A percentile compares a stretch with the other conserved stretches of the same genome.
These are phyloP conservation scores for Lipomyces japonicus DNA, from an alignment of 805 yeast species.

Conservation along the genomic window DNA sequence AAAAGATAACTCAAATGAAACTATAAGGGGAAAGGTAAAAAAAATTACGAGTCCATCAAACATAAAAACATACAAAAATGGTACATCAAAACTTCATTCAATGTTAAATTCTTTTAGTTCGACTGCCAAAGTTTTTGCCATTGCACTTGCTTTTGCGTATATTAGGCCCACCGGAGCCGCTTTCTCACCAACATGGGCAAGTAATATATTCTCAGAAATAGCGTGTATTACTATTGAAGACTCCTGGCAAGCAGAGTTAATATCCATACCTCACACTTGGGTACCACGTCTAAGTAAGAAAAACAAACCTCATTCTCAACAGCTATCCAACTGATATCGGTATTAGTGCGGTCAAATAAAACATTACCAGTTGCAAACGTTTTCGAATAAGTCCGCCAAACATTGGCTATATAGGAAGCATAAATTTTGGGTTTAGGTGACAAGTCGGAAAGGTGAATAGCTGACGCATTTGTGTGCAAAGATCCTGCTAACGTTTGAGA, in stretches of 20 bases:
- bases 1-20: too few species aligned
- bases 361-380: background rate
- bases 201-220: constrained; percentile 17
- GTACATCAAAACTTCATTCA: too few species aligned
- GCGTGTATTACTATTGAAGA: constrained; percentile 18
- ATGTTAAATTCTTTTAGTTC: constrained; percentile 31
- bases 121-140: constrained; percentile 28
- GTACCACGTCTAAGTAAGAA: background rate
- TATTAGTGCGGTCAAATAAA: constrained; percentile 1
- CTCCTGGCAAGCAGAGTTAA: constrained; percentile 23
- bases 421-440: constrained; percentile 28
- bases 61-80: too few species aligned
- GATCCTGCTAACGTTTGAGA: background rate
- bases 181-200: constrained; percentile 33
- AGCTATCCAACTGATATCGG: constrained; percentile 31
- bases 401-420: constrained; percentile 28
- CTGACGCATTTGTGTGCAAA: background rate
- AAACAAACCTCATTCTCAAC: constrained; percentile 29
- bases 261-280: background rate
- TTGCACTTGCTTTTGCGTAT: constrained; percentile 29
- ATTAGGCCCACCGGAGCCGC: constrained; percentile 32
- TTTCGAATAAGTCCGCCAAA: constrained; percentile 24
- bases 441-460: constrained; percentile 19
- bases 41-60: too few species aligned
- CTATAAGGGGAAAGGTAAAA: too few species aligned